Base-by-base conservation (phyloP, 768 basidiomycete species). In the Lentinula edodes region DNA sequence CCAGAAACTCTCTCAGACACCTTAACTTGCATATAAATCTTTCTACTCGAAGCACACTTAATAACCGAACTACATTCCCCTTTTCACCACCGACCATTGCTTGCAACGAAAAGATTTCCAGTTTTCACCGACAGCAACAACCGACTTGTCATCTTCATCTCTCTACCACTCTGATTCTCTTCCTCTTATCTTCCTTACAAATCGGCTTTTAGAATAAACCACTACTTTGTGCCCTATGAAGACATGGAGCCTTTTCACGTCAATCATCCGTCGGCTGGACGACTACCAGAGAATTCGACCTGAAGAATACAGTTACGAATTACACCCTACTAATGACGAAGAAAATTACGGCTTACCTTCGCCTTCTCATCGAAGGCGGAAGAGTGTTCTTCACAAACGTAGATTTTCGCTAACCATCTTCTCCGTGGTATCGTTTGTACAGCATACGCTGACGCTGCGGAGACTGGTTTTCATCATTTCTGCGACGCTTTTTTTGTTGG, bases 251-350 rank as follows among this genome's bases (percentile, higher is more conserved):
- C 15, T 41, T 6, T 12, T 56, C 38, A 56, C n/a, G 10, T 56
- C 55, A 56, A 41, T 56, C 2, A n/a, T 56, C 36, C 55, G 55
- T 56, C 55, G 55, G 18, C 16, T 56, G 55, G 55, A 56, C 55
- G 55, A 56, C 55, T 56, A 41, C 39, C 55, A 56, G 39, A 41
- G 55, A 41, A 56, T 41, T 56, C 55, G 55, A 13, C 10, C 32
- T 32, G 55, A 56, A 18, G 55, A 56, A 8, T 54, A 54, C 53
- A 54, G 53, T 20, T 56, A 56, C 23, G 55, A 56, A 56, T 43
- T 56, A 39, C 53, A 54, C 23, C 43, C 55, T 15, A 41, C 18
- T 54, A 54, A 54, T 3, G 53, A 54, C 38, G 53, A 54, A 7
- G 55, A 56, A 20, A 18, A 38, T 16, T 41, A 42, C 23, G 10